These are phyloP conservation scores for Colletotrichum godetiae DNA, from an alignment of 2,329 filamentous ascomycete species.

Conservation along the genomic window DNA sequence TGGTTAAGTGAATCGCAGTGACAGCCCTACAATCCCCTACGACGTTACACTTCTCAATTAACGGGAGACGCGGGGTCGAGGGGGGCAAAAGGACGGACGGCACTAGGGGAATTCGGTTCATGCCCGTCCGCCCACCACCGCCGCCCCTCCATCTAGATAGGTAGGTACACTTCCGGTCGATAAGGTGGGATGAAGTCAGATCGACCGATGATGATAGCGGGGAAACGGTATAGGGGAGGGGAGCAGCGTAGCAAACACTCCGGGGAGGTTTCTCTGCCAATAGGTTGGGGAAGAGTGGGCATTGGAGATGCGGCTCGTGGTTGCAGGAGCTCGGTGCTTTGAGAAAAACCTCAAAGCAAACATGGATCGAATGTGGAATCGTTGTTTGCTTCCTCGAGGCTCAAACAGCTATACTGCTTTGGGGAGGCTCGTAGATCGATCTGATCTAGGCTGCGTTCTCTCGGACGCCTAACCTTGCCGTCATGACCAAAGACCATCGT, in stretches of 20 bases:
- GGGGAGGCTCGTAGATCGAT: background rate
- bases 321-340: background rate
- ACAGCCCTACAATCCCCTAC: constrained; percentile 7
- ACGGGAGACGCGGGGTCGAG: background rate
- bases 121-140: background rate
- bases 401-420: background rate
- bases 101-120: background rate
- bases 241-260: background rate
- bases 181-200: constrained; percentile 8
- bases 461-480: background rate
- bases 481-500: background rate
- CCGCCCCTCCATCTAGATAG: background rate
- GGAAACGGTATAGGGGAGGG: background rate
- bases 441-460: background rate
- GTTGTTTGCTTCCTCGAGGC: background rate
- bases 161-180: constrained; percentile 4
- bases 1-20: constrained; percentile 9
- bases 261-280: background rate
- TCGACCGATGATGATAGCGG: constrained; percentile 3
- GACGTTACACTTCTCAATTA: background rate
- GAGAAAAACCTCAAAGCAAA: background rate
- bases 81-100: background rate
- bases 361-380: background rate
- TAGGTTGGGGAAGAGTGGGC: background rate
- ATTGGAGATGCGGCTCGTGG: background rate